phyloP scores from a whole-genome alignment of 2,329 filamentous ascomycete genomes.

The Emydomyces testavorans region DNA sequence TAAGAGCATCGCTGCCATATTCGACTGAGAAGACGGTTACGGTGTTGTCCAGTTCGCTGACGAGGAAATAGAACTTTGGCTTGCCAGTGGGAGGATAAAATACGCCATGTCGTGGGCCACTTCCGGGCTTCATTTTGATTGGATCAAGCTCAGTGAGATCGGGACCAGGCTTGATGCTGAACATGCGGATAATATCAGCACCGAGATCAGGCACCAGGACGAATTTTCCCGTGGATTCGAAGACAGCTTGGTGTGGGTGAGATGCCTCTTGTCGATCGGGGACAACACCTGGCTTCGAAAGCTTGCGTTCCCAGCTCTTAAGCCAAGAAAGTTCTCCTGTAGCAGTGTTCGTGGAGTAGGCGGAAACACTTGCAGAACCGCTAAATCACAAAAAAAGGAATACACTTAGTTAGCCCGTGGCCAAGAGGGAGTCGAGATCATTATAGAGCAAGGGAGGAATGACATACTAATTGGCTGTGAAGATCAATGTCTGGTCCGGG shows the following conservation, averaged over 20 bases:
- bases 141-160: conserved; percentile 37
- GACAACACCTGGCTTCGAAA: conserved; percentile 24
- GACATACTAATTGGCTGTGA: conserved; percentile 16
- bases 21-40: conserved; percentile 35
- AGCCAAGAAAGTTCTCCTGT: conserved; percentile 8
- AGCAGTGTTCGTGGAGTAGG: conserved; percentile 5
- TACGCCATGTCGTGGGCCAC: conserved; percentile 49
- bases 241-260: conserved; percentile 49
- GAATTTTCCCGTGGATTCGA: conserved; percentile 50
- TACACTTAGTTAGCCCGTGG: too few species aligned
- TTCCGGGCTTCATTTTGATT: conserved; percentile 36
- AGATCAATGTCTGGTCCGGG: conserved; percentile 10
- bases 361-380: conserved; percentile 12
- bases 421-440: neutral
- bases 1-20: conserved; percentile 24
- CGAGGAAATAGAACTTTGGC: conserved; percentile 38
- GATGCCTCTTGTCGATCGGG: conserved; percentile 42
- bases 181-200: conserved; percentile 49
- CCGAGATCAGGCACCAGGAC: conserved; percentile 53
- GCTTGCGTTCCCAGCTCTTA: conserved; percentile 25
- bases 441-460: neutral
- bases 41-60: conserved; percentile 45
- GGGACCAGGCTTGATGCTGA: conserved; percentile 35
- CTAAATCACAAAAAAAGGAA: conserved; percentile 1
- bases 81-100: conserved; percentile 38